Evolutionary conservation across 495 filamentous ascomycete species (phyloP).

Genomic region (Xylaria sp.): DNA sequence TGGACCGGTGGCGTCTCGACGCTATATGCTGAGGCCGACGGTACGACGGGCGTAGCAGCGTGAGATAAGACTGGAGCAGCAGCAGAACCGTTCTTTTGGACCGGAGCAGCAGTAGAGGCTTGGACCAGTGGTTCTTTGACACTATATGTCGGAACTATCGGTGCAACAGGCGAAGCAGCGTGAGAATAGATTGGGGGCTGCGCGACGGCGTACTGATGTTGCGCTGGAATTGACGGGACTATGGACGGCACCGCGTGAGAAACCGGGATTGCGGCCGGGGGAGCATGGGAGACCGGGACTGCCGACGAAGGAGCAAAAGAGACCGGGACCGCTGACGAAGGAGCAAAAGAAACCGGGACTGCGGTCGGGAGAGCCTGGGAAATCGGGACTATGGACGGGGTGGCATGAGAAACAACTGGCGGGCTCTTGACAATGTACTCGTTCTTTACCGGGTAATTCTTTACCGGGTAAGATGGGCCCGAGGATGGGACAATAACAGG

Average conservation of each 20-base stretch:
- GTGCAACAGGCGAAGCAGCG: background rate
- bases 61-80: background rate
- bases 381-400: background rate
- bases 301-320: background rate
- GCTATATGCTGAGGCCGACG: background rate
- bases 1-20: background rate
- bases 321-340: background rate
- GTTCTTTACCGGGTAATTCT: conserved; percentile 4
- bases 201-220: conserved; percentile 6
- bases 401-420: background rate
- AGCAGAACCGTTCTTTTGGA: background rate
- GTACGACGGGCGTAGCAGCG: background rate
- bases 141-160: background rate
- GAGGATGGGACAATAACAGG: background rate
- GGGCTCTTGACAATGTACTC: conserved; percentile 6
- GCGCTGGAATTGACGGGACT: background rate
- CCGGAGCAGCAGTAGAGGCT: background rate
- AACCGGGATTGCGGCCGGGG: background rate
- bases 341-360: background rate
- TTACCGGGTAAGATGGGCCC: background rate
- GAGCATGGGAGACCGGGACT: background rate
- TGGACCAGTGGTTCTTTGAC: background rate
- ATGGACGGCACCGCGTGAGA: background rate
- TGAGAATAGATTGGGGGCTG: background rate
- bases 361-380: background rate